Percentiles rank a stretch among this genome's conserved stretches.
Conservation (phyloP, 495 filamentous ascomycete genomes). For the Penicillium odoratum region DNA sequence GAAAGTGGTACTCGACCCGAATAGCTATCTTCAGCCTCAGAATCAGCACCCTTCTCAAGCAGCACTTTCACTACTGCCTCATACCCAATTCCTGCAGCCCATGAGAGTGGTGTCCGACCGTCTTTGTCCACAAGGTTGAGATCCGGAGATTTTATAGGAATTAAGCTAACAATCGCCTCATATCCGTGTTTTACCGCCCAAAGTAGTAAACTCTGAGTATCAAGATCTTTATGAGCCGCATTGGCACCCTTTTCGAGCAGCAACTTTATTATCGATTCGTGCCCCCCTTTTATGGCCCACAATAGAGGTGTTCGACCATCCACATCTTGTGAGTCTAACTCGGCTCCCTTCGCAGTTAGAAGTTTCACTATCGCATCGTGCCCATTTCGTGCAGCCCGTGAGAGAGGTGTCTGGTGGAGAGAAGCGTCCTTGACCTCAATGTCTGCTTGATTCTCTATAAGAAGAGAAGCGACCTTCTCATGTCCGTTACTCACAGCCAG, state of each 20-base stretch:
- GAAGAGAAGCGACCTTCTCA: neutral
- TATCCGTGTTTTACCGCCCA: neutral
- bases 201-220: neutral
- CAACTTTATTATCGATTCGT: neutral
- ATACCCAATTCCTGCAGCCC: neutral
- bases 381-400: neutral
- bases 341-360: neutral
- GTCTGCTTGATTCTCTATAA: neutral
- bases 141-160: neutral
- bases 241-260: neutral
- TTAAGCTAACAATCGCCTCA: neutral
- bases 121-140: neutral
- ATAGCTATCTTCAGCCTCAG: neutral
- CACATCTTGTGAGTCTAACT: neutral
- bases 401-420: neutral
- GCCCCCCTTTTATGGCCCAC: neutral
- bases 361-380: neutral
- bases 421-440: neutral
- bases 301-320: neutral
- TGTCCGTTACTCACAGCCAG: neutral
- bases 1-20: neutral
- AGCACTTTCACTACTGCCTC: neutral
- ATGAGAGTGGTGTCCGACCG: neutral
- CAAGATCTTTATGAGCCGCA: too few species aligned
- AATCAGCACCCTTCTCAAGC: constrained; percentile 2